Evolutionary conservation across 2,329 filamentous ascomycete species (phyloP).

Genomic region (Neofusicoccum cordaticola): DNA sequence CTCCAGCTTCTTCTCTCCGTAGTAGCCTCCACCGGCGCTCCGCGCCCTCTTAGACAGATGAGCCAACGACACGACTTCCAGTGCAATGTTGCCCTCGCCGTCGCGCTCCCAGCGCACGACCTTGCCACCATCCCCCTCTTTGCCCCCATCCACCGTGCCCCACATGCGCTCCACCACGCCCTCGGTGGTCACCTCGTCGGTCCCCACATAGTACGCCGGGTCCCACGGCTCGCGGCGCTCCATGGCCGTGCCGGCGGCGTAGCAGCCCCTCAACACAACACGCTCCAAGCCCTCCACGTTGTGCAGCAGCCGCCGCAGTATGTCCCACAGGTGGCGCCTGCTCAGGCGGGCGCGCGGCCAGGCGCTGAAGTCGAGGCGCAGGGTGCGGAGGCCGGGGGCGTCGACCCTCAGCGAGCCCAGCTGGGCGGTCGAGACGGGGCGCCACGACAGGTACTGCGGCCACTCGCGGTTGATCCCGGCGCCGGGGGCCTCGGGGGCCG

Average conservation of each 20-base stretch:
- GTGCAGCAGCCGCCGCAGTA: constrained; percentile 29
- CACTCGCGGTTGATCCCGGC: constrained; percentile 30
- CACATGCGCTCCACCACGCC: constrained; percentile 35
- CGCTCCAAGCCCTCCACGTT: constrained; percentile 31
- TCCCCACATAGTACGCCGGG: constrained; percentile 36
- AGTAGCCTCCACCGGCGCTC: constrained; percentile 6
- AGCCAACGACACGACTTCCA: constrained; percentile 30
- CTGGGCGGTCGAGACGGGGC: constrained; percentile 19
- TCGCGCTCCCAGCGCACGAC: constrained; percentile 31
- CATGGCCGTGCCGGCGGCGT: constrained; percentile 31
- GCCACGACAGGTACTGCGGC: constrained; percentile 34
- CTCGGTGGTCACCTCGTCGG: constrained; percentile 33
- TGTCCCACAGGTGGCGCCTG: constrained; percentile 31
- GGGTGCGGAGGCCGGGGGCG: constrained; percentile 30
- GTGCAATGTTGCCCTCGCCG: constrained; percentile 24
- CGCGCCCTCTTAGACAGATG: constrained; percentile 22
- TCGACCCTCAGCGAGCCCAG: constrained; percentile 27
- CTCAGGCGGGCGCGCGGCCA: constrained; percentile 33
- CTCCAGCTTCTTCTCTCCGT: constrained; percentile 7
- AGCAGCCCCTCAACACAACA: constrained; percentile 31
- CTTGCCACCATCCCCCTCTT: constrained; percentile 20
- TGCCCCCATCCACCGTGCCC: constrained; percentile 23
- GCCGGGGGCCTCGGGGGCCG: constrained; percentile 15
- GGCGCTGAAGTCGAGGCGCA: constrained; percentile 34
- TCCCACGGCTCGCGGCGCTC: constrained; percentile 34